Evolutionary conservation across 306 rosid genomes (phyloP).

Genomic region (Sphenostylis stenocarpa): DNA sequence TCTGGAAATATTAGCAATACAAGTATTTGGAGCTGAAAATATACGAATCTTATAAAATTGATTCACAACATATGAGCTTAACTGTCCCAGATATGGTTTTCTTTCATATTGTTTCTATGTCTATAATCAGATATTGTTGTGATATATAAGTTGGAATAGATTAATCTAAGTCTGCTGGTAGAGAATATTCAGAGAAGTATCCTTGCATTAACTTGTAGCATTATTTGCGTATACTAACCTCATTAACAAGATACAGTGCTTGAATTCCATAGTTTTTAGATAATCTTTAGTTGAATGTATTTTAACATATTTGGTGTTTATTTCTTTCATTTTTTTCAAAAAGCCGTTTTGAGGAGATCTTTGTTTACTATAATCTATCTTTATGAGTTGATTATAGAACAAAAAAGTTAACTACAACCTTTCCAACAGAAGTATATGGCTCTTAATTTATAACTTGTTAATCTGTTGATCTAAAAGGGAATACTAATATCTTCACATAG

Average conservation of each 20-base stretch:
- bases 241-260: background rate
- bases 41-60: background rate
- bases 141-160: background rate
- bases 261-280: background rate
- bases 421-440: background rate
- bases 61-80: background rate
- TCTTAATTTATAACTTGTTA: background rate
- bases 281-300: background rate
- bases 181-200: background rate
- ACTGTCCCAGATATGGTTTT: background rate
- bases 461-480: slow-evolving; percentile 4
- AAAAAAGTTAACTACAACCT: slow-evolving; percentile 14
- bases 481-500: background rate
- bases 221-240: slow-evolving; percentile 1
- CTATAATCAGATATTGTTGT: background rate
- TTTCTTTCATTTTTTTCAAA: background rate
- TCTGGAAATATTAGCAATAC: background rate
- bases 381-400: background rate
- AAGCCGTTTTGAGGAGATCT: slow-evolving; percentile 5
- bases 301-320: slow-evolving; percentile 5
- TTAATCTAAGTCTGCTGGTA: background rate
- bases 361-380: slow-evolving; percentile 2
- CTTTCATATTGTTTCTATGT: background rate
- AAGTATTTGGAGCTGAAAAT: slow-evolving; percentile 9
- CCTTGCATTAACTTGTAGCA: background rate